Conservation (phyloP, 108 stramenopile species). For the Discostella pseudostelligera region DNA sequence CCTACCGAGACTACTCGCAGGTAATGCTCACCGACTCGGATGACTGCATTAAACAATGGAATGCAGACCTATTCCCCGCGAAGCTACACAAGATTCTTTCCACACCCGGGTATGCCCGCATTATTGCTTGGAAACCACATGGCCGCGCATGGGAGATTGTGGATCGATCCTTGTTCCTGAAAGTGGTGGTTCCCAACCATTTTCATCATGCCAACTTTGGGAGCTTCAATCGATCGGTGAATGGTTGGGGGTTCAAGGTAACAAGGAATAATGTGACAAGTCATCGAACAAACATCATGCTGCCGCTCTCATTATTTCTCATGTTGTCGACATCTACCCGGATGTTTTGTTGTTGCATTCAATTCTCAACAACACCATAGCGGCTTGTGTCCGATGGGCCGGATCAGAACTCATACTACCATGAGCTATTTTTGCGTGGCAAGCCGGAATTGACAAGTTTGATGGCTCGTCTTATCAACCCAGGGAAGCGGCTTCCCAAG, state of each 20-base stretch:
- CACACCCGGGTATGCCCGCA: conserved; percentile 49
- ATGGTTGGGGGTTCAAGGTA: conserved; percentile 16
- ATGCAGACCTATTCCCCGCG: conserved; percentile 51
- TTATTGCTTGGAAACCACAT: conserved; percentile 63
- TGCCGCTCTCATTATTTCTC: no score
- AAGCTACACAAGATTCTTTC: conserved; percentile 59
- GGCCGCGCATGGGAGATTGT: conserved; percentile 52
- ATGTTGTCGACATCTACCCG: no score
- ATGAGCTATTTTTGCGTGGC: conserved; percentile 3
- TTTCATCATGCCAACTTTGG: conserved; percentile 5
- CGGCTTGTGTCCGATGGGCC: conserved; percentile 6
- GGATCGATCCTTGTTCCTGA: conserved; percentile 9
- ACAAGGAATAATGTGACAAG: no score
- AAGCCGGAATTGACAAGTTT: conserved; percentile 1
- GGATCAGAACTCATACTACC: conserved; percentile 5
- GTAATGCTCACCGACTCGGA: background rate
- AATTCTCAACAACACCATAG: background rate
- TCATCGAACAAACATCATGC: no score
- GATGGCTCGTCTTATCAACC: conserved; percentile 9
- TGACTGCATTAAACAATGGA: background rate
- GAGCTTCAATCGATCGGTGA: conserved; percentile 11
- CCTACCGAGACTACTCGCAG: conserved; percentile 1
- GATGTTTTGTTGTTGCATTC: no score
- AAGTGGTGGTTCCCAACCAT: background rate
- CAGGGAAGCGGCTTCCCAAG: conserved; percentile 9